A percentile compares a stretch with the other conserved stretches of the same genome.
Evolutionary conservation across 371 early-diverging fungal genomes (phyloP).

Genomic region (Batkoa obscura): DNA sequence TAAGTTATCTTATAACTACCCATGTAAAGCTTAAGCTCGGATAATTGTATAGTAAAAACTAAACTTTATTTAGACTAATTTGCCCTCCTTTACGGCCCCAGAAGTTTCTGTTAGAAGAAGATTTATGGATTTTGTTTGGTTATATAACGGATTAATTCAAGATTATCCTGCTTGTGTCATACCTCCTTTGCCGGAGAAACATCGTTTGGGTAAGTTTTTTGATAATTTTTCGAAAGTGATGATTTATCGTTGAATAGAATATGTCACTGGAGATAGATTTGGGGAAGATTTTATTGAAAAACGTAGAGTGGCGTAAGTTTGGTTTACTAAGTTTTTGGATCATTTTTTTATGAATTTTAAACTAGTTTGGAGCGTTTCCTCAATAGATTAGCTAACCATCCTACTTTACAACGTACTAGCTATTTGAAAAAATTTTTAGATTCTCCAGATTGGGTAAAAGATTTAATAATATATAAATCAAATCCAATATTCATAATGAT

Average conservation of each 20-base stretch:
- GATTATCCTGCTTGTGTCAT: constrained; percentile 65
- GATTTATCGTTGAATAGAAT: constrained; percentile 30
- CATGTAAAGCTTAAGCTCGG: constrained; percentile 18
- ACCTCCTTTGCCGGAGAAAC: constrained; percentile 82
- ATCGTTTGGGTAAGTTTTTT: constrained; percentile 44
- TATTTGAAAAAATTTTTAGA: constrained; percentile 62
- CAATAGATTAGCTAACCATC: constrained; percentile 68
- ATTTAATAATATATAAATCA: constrained; percentile 5
- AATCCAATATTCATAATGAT: constrained; percentile 13
- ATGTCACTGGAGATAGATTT: constrained; percentile 87
- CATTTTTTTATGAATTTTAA: background rate
- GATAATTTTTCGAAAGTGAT: background rate
- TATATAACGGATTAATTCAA: constrained; percentile 46
- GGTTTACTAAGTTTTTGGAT: background rate
- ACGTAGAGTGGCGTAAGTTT: constrained; percentile 34
- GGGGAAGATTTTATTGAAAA: constrained; percentile 70
- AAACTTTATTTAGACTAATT: constrained; percentile 22
- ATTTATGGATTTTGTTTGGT: constrained; percentile 84
- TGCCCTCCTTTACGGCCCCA: constrained; percentile 25
- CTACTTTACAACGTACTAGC: constrained; percentile 47
- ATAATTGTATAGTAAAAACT: background rate
- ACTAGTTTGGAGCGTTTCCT: constrained; percentile 55
- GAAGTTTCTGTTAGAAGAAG: constrained; percentile 50
- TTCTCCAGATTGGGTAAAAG: constrained; percentile 46
- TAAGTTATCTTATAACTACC: constrained; percentile 67